Base-by-base conservation (phyloP, 108 stramenopile genomes). In the Fistulifera pelliculosa region DNA sequence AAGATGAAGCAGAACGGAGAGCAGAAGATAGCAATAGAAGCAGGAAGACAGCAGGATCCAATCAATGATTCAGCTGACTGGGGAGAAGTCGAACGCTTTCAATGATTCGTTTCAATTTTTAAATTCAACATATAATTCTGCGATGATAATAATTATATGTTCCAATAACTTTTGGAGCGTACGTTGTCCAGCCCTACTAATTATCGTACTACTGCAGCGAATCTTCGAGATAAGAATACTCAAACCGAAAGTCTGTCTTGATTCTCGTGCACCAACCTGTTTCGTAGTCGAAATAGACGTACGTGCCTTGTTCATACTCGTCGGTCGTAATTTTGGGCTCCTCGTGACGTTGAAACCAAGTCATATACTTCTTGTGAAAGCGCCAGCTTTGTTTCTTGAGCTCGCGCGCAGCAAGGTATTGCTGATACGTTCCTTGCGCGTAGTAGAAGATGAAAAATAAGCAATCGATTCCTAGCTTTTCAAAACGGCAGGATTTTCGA, bases 371-470 rank as follows among this genome's bases (percentile, higher is more conserved):
- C 62, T 97, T 98, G 74, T 99, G 99, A 72, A 89, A 99, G 53
- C 99, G 77, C 99, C 99, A 99, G 35, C 85, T 87, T 61, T 97
- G 94, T 65, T 94, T 93, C 77, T 97, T 97, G 66, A 99, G 76
- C 63, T 98, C 95, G 1, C 88, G 73, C 1, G 99, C 99, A 0
- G 99, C 99, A 47, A 99, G 72, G 64, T 96, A 97, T 64, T 99
- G 99, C 59, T 94, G 94, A 69, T 96, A 95, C 7, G 96, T 98
- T 17, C 95, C 96, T 61, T 97, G 98, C 48, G 92, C 78, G 66
- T 96, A 97, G 77, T 98, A 98, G 66, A 99, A 99, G 64, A 96
- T 94, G 63, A 98, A 96, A 75, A 99, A 99, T n/a, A 98, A 74
- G n/a, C 87, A 87, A 76, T 99, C 99, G 18, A 88, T 82, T 41